These are phyloP conservation scores for Solanum appendiculatum DNA, from an alignment of 257 asterid species.

Conservation along the genomic window DNA sequence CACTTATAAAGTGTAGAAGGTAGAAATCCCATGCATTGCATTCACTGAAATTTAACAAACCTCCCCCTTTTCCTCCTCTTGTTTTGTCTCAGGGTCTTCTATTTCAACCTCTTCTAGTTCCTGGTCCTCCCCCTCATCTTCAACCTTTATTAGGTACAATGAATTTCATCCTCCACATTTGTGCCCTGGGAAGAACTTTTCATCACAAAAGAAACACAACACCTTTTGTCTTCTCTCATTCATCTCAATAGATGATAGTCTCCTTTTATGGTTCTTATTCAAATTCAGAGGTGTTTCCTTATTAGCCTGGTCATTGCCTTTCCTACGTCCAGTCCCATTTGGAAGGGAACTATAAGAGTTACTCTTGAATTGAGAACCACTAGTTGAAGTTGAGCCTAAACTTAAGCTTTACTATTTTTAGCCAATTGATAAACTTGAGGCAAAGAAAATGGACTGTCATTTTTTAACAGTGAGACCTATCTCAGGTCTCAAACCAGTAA, in stretches of 20 bases:
- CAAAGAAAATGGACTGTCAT: not conserved
- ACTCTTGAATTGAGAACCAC: not conserved
- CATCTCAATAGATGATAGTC: not conserved
- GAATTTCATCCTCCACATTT: not conserved
- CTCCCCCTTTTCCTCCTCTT: not conserved
- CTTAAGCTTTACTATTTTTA: too few relatives aligned
- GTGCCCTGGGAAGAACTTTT: not conserved
- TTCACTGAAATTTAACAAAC: not conserved
- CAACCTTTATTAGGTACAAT: not conserved
- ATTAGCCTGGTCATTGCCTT: not conserved
- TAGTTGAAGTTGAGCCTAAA: too few relatives aligned
- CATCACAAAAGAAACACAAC: not conserved
- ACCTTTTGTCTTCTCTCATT: not conserved
- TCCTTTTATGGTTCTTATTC: not conserved
- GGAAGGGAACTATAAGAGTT: not conserved
- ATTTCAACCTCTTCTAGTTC: not conserved
- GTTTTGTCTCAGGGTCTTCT: not conserved
- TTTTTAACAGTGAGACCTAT: not conserved
- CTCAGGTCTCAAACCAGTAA: not conserved
- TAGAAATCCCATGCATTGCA: not conserved
- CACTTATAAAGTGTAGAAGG: not conserved
- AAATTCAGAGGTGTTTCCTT: not conserved
- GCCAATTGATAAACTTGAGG: not conserved
- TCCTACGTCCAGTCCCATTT: not conserved
- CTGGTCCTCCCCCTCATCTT: not conserved